phyloP scores from a whole-genome alignment of 169 alveolate genomes.

The Cytauxzoon felis region DNA sequence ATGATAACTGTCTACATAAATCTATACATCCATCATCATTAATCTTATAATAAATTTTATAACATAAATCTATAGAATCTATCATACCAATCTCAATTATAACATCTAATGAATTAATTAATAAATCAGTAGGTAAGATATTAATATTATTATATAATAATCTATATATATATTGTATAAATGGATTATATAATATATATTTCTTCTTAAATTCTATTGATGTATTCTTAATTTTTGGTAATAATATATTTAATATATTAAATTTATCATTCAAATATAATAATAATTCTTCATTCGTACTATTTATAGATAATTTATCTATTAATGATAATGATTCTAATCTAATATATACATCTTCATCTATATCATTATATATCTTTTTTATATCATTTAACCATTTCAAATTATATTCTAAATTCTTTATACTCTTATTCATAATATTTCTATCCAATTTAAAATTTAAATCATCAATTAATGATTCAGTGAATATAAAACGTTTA shows the following conservation, averaged over 20 bases:
- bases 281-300: background rate
- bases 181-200: constrained; percentile 2
- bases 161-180: constrained; percentile 3
- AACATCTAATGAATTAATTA: constrained; percentile 6
- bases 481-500: too few species aligned
- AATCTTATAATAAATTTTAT: too few species aligned
- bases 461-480: constrained; percentile 12
- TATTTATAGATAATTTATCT: constrained; percentile 9
- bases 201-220: constrained; percentile 10
- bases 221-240: constrained; percentile 4
- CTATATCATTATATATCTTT: constrained; percentile 1
- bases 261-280: background rate
- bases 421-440: background rate
- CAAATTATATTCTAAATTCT: constrained; percentile 17
- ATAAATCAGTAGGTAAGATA: constrained; percentile 1
- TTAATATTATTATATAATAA: background rate
- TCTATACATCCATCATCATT: too few species aligned
- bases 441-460: constrained; percentile 7
- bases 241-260: background rate
- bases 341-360: constrained; percentile 10
- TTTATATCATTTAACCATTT: constrained; percentile 16
- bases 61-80: background rate
- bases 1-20: too few species aligned
- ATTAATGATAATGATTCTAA: constrained; percentile 16
- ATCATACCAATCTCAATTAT: background rate